phyloP scores from a whole-genome alignment of 148 eudicot genomes.

The Euryodendron excelsum region DNA sequence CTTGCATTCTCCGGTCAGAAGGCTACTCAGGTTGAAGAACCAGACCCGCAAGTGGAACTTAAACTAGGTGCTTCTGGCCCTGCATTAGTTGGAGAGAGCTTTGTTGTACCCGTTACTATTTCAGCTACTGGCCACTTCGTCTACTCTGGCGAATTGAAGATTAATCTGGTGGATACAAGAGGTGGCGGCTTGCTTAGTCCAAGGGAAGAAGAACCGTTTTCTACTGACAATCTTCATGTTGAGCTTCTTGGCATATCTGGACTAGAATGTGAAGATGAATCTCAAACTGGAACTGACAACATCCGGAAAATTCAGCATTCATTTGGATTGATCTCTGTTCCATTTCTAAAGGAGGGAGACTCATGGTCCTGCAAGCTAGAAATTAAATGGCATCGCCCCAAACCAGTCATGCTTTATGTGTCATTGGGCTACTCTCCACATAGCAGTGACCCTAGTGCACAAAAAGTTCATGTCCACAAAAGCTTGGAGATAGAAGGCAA shows the following conservation, averaged over 20 bases:
- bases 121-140: conserved; percentile 76
- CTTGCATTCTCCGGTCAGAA: conserved; percentile 85
- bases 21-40: conserved; percentile 89
- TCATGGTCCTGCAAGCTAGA: conserved; percentile 89
- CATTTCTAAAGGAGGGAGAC: conserved; percentile 60
- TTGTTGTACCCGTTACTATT: conserved; percentile 71
- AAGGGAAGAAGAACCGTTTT: conserved; percentile 61
- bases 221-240: conserved; percentile 74
- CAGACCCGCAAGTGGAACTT: conserved; percentile 86
- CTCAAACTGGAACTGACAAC: conserved; percentile 40
- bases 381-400: conserved; percentile 92
- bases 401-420: conserved; percentile 86
- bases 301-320: conserved; percentile 86
- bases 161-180: conserved; percentile 89
- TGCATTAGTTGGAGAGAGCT: conserved; percentile 89
- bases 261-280: conserved; percentile 38
- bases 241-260: conserved; percentile 77
- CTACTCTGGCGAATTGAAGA: conserved; percentile 83
- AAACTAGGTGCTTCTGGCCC: conserved; percentile 64
- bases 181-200: conserved; percentile 98
- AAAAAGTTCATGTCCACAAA: conserved; percentile 88
- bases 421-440: conserved; percentile 81
- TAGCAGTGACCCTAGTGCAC: conserved; percentile 48
- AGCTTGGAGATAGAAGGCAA: conserved; percentile 94
- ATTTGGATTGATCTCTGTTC: conserved; percentile 85